phyloP scores from a whole-genome alignment of 306 rosid species.

The Dalbergia cultrata region DNA sequence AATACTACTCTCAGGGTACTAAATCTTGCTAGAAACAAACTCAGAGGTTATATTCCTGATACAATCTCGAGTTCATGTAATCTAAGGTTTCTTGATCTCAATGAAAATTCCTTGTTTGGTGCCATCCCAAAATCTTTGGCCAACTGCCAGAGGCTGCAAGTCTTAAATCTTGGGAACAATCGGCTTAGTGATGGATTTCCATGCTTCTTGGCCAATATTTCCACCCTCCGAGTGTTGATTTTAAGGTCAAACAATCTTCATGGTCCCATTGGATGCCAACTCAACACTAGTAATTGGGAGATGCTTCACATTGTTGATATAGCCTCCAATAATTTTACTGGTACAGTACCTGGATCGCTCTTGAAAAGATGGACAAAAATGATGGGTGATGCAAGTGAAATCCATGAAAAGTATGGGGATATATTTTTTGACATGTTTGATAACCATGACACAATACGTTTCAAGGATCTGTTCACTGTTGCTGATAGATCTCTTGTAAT shows the following conservation, averaged over 20 bases:
- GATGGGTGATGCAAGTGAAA: slow-evolving; percentile 10
- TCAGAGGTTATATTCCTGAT: slow-evolving; percentile 31
- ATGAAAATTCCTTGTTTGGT: slow-evolving; percentile 40
- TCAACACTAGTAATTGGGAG: slow-evolving; percentile 29
- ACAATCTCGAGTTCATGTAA: slow-evolving; percentile 18
- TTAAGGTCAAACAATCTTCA: slow-evolving; percentile 14
- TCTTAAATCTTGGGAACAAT: slow-evolving; percentile 43
- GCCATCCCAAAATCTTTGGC: slow-evolving; percentile 48
- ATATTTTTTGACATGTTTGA: not conserved
- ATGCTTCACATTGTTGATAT: slow-evolving; percentile 49
- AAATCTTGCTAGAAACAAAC: slow-evolving; percentile 39
- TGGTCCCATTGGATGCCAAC: slow-evolving; percentile 37
- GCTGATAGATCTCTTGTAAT: not conserved
- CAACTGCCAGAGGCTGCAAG: slow-evolving; percentile 35
- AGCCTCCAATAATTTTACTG: slow-evolving; percentile 49
- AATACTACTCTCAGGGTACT: slow-evolving; percentile 6
- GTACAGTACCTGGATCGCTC: slow-evolving; percentile 30
- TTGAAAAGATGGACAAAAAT: slow-evolving; percentile 47
- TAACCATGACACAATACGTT: not conserved
- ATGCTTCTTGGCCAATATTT: slow-evolving; percentile 40
- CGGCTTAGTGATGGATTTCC: slow-evolving; percentile 29
- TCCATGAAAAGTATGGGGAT: not conserved
- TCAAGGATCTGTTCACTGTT: not conserved
- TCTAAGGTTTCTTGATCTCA: slow-evolving; percentile 43
- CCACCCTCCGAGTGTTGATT: slow-evolving; percentile 33